Evolutionary conservation across 75 land plant genomes (phyloP), one percentile per base, ranked within the genome.

Genomic region (Cryptomeria japonica): DNA sequence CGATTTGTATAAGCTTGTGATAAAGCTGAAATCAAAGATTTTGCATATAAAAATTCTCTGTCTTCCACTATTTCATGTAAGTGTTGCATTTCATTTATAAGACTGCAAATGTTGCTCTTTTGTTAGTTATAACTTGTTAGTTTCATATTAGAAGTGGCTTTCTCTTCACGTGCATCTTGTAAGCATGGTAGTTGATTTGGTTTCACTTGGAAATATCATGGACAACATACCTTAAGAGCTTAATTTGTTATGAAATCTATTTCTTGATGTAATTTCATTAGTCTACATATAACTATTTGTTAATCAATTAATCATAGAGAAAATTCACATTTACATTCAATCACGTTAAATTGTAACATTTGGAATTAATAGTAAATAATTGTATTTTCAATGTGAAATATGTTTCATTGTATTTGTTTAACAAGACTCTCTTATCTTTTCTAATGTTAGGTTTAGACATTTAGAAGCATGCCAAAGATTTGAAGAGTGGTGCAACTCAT

Each of bases 331-430:
- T 73, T 11, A n/a, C n/a, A 73, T 34, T 39, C 7, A 47, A 5
- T 3, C 18, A 25, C 11, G 12, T 83, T 38, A n/a, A n/a, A n/a
- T 25, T 32, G 15, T 14, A 41, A 83, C 28, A 41, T 42, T 41
- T 25, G 49, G n/a, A 44, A 11, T 41, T 19, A 12, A 83, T 41
- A 14, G 13, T 39, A 47, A 47, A 47, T 47, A 51, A 13, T 51
- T 12, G 14, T 13, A 51, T 51, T 51, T 51, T 88, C 85, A 91
- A 91, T 19, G 55, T 70, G 2, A 32, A n/a, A 42, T 6, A 76
- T 22, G 36, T 68, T 49, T 58, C 36, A 1, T 41, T 38, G 22
- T 0, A 39, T n/a, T 7, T 80, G 1, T 80, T 39, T 86, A 53
- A 84, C 32, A 42, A 80, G 28, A 47, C 38, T 42, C 11, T 80